Percentiles rank a stretch among this genome's conserved stretches.
These are phyloP conservation scores for Agrocybe chaxingu DNA, from an alignment of 768 basidiomycete genomes.

Conservation along the genomic window DNA sequence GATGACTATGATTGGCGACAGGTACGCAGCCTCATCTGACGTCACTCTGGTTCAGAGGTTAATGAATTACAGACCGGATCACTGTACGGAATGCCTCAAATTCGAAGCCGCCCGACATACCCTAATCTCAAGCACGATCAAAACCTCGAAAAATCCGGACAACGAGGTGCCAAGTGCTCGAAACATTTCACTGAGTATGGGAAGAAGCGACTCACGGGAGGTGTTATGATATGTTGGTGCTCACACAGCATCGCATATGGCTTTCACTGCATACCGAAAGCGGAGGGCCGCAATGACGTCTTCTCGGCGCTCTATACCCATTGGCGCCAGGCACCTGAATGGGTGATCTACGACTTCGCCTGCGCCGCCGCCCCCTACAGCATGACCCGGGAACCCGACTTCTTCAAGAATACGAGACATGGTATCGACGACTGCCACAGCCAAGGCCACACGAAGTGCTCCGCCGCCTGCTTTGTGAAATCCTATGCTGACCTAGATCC, in stretches of 20 bases:
- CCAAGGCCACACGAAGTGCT: too few relatives aligned
- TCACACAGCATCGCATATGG: slow-evolving; percentile 29
- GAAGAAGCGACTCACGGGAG: slow-evolving; percentile 22
- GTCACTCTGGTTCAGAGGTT: neutral
- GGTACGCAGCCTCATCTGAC: neutral
- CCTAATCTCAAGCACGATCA: slow-evolving; percentile 22
- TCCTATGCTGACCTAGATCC: too few relatives aligned
- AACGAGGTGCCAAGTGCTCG: slow-evolving; percentile 21
- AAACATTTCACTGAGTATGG: slow-evolving; percentile 27
- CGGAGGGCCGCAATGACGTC: slow-evolving; percentile 33
- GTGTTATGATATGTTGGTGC: slow-evolving; percentile 29
- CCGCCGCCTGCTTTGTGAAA: too few relatives aligned
- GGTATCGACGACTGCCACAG: too few relatives aligned
- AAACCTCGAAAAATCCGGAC: slow-evolving; percentile 6
- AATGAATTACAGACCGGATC: slow-evolving; percentile 18
- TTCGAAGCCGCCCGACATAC: slow-evolving; percentile 23
- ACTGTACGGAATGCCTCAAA: slow-evolving; percentile 26
- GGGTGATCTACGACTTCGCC: too few relatives aligned
- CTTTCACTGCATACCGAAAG: slow-evolving; percentile 30
- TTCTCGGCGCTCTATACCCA: slow-evolving; percentile 32
- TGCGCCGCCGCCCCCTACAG: too few relatives aligned
- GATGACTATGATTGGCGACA: slow-evolving; percentile 1
- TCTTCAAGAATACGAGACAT: slow-evolving; percentile 13
- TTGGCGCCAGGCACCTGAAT: slow-evolving; percentile 8
- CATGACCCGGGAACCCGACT: too few relatives aligned